These are phyloP conservation scores for Plasmodium inui DNA, from an alignment of 169 alveolate genomes.

Conservation along the genomic window DNA sequence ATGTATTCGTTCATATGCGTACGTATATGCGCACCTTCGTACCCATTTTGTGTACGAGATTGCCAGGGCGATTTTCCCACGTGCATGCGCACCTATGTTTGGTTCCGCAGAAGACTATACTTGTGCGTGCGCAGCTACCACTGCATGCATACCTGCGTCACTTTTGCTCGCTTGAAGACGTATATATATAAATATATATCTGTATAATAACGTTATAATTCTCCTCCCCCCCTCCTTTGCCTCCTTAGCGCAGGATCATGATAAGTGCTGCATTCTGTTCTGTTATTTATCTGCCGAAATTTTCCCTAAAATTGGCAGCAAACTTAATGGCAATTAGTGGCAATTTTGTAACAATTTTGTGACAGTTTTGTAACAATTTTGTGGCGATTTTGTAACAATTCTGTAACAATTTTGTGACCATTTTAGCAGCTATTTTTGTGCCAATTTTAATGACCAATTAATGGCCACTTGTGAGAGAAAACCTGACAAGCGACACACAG, in stretches of 20 bases:
- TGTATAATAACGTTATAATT: neutral
- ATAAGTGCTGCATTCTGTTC: neutral
- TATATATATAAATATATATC: no score
- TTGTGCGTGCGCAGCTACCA: neutral
- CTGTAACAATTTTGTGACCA: neutral
- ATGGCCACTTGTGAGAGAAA: neutral
- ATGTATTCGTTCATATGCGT: neutral
- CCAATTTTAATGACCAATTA: neutral
- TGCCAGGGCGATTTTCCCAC: neutral
- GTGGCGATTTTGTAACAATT: neutral
- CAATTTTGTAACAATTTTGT: neutral
- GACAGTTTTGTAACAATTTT: no score
- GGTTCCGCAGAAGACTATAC: neutral
- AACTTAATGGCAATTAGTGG: neutral
- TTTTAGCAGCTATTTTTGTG: neutral
- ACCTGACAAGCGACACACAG: neutral
- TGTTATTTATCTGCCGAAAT: neutral
- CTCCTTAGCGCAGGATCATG: neutral
- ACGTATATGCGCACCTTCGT: neutral
- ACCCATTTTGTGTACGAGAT: neutral
- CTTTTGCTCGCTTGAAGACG: neutral
- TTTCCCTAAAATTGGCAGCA: neutral
- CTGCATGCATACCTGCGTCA: slow-evolving; percentile 3
- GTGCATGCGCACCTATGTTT: neutral
- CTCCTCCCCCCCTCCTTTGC: neutral